Percentiles rank a stretch among this genome's conserved stretches.
Evolutionary conservation across 2,329 filamentous ascomycete genomes (phyloP).

Genomic region (Coleophoma cylindrospora): DNA sequence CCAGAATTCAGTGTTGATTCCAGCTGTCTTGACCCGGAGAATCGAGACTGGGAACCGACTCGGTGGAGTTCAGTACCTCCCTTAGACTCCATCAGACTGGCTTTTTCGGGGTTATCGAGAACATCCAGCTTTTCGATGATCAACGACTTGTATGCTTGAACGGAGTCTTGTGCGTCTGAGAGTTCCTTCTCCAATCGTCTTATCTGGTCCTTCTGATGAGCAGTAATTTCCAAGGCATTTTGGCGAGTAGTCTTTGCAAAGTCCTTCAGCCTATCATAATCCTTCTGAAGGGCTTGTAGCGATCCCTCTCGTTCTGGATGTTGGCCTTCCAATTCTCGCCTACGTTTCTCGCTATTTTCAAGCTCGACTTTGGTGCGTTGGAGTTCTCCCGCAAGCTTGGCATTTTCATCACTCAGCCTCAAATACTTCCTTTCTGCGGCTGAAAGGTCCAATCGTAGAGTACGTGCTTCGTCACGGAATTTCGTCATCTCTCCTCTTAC

Average conservation of each 20-base stretch:
- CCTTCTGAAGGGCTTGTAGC: conserved; percentile 41
- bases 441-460: conserved; percentile 44
- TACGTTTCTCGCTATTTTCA: conserved; percentile 29
- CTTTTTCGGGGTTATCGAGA: too few species aligned
- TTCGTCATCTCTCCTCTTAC: conserved; percentile 46
- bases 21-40: too few species aligned
- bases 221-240: conserved; percentile 50
- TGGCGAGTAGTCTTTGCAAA: conserved; percentile 47
- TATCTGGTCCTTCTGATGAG: conserved; percentile 53
- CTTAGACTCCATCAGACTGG: too few species aligned
- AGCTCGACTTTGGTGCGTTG: conserved; percentile 20
- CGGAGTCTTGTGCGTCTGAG: conserved; percentile 33
- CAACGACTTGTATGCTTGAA: conserved; percentile 8
- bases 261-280: conserved; percentile 49
- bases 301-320: conserved; percentile 41
- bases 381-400: conserved; percentile 21
- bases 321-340: conserved; percentile 37
- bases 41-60: too few species aligned
- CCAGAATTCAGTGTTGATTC: too few species aligned
- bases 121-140: conserved; percentile 2
- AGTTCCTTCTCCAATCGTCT: conserved; percentile 49
- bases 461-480: conserved; percentile 47
- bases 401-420: conserved; percentile 25
- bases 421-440: conserved; percentile 32
- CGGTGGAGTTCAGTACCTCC: too few species aligned